Evolutionary conservation across 495 filamentous ascomycete genomes (phyloP), one percentile per base, ranked within the genome.

Genomic region (Annulohypoxylon maeteangense): DNA sequence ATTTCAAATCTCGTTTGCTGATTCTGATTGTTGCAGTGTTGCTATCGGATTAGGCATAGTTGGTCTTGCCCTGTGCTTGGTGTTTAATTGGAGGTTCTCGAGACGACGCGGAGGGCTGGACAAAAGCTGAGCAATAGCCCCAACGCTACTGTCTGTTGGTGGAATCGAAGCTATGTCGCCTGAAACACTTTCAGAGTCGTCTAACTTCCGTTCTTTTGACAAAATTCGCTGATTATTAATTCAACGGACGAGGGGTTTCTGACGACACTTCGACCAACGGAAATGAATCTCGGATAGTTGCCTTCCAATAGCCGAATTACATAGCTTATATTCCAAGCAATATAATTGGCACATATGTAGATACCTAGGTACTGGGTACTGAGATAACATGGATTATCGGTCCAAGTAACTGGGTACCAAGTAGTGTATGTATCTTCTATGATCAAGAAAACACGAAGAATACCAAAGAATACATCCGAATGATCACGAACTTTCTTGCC

Each of bases 61-160:
- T 29, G 75, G 75, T 11, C 66, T 77, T 22, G 56, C 74, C 6
- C 27, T 72, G 11, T 74, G 75, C 27, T 58, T 50, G 44, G 42
- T 72, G 8, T 77, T 77, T 53, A 68, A 65, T 14, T 77, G 68
- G 53, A 68, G 72, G 44, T 74, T 77, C 36, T 77, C 75, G 20
- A 75, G 62, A 40, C 54, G 59, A 16, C 71, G 66, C 31, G 56
- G 62, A 50, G 56, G 25, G 18, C 40, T 38, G 22, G 18, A 18
- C 8, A 12, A 16, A 42, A 16, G 51, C 25, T 67, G 51, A 70
- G 12, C 7, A 56, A 23, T 10, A 31, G 14, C 22, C 11, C 14
- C 22, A 54, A 23, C 20, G 25, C 40, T 8, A 6, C 7, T 3
- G 42, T 20, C 12, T 4, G 22, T 45, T 50, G 40, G 22, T 34